Evolutionary conservation across 2,329 filamentous ascomycete genomes (phyloP), one percentile per base, ranked within the genome.

Genomic region (Fusarium subglutinans): DNA sequence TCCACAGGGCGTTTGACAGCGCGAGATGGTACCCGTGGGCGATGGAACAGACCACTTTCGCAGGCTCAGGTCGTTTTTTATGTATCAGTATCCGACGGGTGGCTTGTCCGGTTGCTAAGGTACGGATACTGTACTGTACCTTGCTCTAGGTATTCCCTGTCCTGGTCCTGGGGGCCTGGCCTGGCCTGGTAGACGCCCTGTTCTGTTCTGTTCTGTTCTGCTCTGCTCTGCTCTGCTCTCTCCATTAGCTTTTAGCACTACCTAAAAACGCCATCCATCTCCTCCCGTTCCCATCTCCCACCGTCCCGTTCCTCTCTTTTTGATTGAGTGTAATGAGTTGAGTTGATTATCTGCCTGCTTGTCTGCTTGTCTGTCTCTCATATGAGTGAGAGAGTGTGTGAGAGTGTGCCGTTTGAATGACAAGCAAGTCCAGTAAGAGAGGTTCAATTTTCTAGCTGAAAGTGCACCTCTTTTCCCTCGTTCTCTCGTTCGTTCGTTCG

Each of bases 1-100:
- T 72, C 72, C 72, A 73, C 65, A 58, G 69, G 72, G 57, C 61
- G 65, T 70, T 40, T 69, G 58, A 70, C 71, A 74, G 65, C 69
- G 59, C 59, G 40, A 64, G 59, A 74, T 61, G 61, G 58, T 50
- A 68, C 55, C 45, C 38, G 53, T 33, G 58, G 37, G 13, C 14
- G 38, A 38, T 37, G 18, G 50, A 59, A 38, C 33, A 37, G 50
- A 38, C 50, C 33, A 53, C 50, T 54, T 40, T 37, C 35, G 35
- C 17, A 9, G 33, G 8, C 14, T 35, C 33, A 35, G 33, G 6
- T 35, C 17, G 24, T 20, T 65, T 57, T 40, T 41, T 28, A 59
- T 70, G 60, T 58, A 56, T 47, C 62, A 66, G 62, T 50, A 65
- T 62, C 63, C 43, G 60, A 66, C 70, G 71, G 70, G 59, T 73